A percentile compares a stretch with the other conserved stretches of the same genome.
phyloP scores from a whole-genome alignment of 2,329 filamentous ascomycete species.

The Boeremia exigua region DNA sequence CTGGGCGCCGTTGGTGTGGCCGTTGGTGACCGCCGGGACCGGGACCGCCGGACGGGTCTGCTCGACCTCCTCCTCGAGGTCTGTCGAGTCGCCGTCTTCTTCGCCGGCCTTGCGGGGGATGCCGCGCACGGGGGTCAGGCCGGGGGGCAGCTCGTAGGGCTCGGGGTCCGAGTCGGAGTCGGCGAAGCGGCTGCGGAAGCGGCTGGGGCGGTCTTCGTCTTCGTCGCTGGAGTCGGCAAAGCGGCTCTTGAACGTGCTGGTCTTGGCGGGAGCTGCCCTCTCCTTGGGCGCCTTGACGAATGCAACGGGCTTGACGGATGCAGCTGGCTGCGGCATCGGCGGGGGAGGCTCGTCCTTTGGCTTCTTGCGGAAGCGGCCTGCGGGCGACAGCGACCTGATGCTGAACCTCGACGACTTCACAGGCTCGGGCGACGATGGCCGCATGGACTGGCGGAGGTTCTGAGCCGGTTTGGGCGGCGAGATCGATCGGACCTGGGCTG shows the following conservation, averaged over 20 bases:
- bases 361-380: slow-evolving; percentile 58
- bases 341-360: slow-evolving; percentile 18
- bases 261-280: slow-evolving; percentile 18
- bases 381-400: slow-evolving; percentile 73
- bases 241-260: slow-evolving; percentile 52
- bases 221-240: slow-evolving; percentile 75
- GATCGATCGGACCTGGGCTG: slow-evolving; percentile 48
- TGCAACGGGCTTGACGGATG: slow-evolving; percentile 15
- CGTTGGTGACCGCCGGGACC: slow-evolving; percentile 52
- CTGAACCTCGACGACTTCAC: slow-evolving; percentile 65
- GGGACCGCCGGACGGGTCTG: slow-evolving; percentile 34
- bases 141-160: slow-evolving; percentile 49
- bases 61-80: slow-evolving; percentile 55
- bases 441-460: slow-evolving; percentile 42
- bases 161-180: slow-evolving; percentile 64
- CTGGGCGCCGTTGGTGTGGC: slow-evolving; percentile 29
- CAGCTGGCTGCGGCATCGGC: background rate
- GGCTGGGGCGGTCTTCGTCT: slow-evolving; percentile 43
- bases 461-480: slow-evolving; percentile 42
- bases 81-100: slow-evolving; percentile 64
- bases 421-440: slow-evolving; percentile 41
- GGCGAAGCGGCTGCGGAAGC: slow-evolving; percentile 56
- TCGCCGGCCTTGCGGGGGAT: slow-evolving; percentile 63
- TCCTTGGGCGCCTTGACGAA: slow-evolving; percentile 27
- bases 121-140: slow-evolving; percentile 62